phyloP scores from a whole-genome alignment of 306 rosid species.

The Hippophae tibetana region DNA sequence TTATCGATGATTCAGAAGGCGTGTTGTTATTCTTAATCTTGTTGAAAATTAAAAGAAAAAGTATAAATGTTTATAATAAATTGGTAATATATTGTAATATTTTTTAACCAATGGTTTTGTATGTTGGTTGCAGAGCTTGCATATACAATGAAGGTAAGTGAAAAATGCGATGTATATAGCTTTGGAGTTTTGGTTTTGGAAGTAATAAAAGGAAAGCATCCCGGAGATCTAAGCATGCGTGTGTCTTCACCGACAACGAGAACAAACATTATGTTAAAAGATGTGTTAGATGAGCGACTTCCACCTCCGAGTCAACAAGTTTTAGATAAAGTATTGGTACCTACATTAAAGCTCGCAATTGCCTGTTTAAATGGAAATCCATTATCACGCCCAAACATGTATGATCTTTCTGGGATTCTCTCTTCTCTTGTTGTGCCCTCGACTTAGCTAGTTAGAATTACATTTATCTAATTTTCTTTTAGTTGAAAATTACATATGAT shows the following conservation, averaged over 20 bases:
- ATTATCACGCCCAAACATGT: constrained; percentile 24
- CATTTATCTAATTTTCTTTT: no score
- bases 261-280: constrained; percentile 7
- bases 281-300: constrained; percentile 25
- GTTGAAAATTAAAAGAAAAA: no score
- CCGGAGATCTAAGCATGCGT: constrained; percentile 14
- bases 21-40: no score
- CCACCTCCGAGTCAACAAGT: constrained; percentile 13
- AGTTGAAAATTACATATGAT: no score
- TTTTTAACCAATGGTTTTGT: not conserved
- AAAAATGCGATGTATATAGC: constrained; percentile 35
- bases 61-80: no score
- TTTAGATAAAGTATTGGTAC: constrained; percentile 13
- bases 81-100: no score
- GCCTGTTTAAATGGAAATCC: constrained; percentile 27
- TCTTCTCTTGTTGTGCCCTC: not conserved
- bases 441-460: no score
- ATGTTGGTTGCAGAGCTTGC: constrained; percentile 26
- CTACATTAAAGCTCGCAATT: constrained; percentile 17
- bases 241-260: constrained; percentile 11
- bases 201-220: constrained; percentile 23
- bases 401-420: constrained; percentile 17
- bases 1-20: no score
- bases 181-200: constrained; percentile 30
- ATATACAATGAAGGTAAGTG: constrained; percentile 28